A percentile compares a stretch with the other conserved stretches of the same genome.
Conservation (phyloP, 139 green algal genomes). For the Chlamydomonas eustigma region DNA sequence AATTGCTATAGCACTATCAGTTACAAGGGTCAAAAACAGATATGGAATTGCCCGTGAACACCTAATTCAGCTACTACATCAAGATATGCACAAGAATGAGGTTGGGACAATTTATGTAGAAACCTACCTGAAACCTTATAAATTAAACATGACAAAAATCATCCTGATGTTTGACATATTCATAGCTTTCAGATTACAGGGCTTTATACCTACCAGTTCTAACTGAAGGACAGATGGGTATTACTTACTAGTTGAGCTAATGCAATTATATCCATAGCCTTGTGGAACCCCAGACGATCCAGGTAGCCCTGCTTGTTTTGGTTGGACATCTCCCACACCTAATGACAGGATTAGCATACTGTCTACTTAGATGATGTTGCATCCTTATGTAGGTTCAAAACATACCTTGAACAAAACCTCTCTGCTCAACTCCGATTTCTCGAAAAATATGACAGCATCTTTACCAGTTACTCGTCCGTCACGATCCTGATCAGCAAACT, state of each 20-base stretch:
- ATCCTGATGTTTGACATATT: no score
- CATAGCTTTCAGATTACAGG: no score
- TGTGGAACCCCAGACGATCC: constrained; percentile 69
- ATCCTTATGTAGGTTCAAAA: not conserved
- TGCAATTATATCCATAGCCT: constrained; percentile 72
- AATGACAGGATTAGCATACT: no score
- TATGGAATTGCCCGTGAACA: no score
- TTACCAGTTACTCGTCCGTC: constrained; percentile 52
- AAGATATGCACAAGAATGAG: no score
- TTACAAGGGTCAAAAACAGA: no score
- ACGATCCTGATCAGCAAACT: constrained; percentile 40
- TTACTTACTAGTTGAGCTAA: constrained; percentile 53
- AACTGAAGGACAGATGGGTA: not conserved
- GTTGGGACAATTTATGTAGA: no score
- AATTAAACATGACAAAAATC: no score
- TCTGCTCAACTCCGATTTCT: constrained; percentile 64
- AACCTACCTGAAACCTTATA: no score
- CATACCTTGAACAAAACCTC: constrained; percentile 63
- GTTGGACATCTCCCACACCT: constrained; percentile 60
- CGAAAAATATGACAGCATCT: constrained; percentile 87
- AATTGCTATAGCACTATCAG: no score
- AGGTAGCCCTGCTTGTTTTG: constrained; percentile 62
- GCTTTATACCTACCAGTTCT: no score
- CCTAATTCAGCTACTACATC: no score
- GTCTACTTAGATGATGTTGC: not conserved